Evolutionary conservation across 495 filamentous ascomycete species (phyloP), one percentile per base, ranked within the genome.

Genomic region (Lasiosphaeria miniovina): DNA sequence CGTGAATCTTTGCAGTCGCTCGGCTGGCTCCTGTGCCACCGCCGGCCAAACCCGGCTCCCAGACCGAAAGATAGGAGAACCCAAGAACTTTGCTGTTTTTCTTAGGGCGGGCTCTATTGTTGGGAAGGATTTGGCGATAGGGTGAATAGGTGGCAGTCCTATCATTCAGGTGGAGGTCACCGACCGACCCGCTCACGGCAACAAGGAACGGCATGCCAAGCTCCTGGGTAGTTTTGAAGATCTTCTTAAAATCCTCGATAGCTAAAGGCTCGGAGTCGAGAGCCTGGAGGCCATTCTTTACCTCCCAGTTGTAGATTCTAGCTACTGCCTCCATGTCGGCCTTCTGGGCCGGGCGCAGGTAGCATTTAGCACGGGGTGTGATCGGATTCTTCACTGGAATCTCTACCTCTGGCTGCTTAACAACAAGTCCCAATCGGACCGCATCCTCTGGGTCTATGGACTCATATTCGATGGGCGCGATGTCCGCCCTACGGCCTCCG

Each of bases 201-300:
- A 77, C 75, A 4, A 80, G 41, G 49, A 80, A 79, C 0, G 77
- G 77, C 60, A 76, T 64, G 15, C 64, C 54, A 10, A 71, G 57
- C 5, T 49, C 12, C 15, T 52, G 33, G 17, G 66, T 52, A 8
- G 49, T 59, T 1, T 36, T 15, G 17, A 74, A 61, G 40, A 79
- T 68, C 0, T 38, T n/a, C 10, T 55, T 49, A 35, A 76, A 70
- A 2, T 66, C 61, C 0, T 55, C 48, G 0, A 54, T 10, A 0
- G 17, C 17, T 8, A 76, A 52, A 3, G 65, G 69, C 14, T 59
- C 11, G 3, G 67, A 69, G 62, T 79, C 74, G 3, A 59, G 46
- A 0, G 66, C 53, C 52, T 72, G 74, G 17, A 69, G 52, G 14
- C 68, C 74, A 10, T 62, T 32, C n/a, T 48, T 36, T 33, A 73